These are phyloP conservation scores for Puccinia triticina DNA, from an alignment of 1,284 basidiomycete species.

Conservation along the genomic window DNA sequence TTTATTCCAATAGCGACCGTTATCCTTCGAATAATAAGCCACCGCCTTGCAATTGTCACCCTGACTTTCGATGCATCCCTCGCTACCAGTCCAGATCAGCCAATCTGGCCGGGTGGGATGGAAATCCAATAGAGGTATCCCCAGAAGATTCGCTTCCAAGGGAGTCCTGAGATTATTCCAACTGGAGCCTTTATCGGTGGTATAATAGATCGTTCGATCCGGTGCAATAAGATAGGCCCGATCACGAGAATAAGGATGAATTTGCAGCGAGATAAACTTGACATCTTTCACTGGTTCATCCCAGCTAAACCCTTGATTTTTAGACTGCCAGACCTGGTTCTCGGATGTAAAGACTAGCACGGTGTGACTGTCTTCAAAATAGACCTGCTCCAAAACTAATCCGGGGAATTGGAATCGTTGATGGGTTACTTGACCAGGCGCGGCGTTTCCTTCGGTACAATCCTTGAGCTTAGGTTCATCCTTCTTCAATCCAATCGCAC, in stretches of 20 bases:
- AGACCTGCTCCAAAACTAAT: conserved; percentile 76
- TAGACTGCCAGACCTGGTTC: conserved; percentile 83
- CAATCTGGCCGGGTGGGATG: conserved; percentile 78
- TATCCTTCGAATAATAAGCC: conserved; percentile 73
- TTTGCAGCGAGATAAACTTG: conserved; percentile 78
- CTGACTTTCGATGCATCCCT: conserved; percentile 66
- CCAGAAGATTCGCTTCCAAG: conserved; percentile 75
- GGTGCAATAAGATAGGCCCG: conserved; percentile 88
- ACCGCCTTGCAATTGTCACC: conserved; percentile 69
- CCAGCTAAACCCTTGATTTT: conserved; percentile 94
- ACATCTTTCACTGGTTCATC: conserved; percentile 66
- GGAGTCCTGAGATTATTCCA: conserved; percentile 73
- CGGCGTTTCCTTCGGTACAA: conserved; percentile 67
- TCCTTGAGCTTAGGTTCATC: conserved; percentile 73
- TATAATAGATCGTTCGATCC: conserved; percentile 71
- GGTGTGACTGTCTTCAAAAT: conserved; percentile 77
- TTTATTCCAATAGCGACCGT: conserved; percentile 75
- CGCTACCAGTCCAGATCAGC: conserved; percentile 85
- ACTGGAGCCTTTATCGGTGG: conserved; percentile 72
- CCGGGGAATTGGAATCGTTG: conserved; percentile 73
- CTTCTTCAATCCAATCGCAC: conserved; percentile 66
- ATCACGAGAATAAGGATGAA: conserved; percentile 76
- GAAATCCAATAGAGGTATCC: conserved; percentile 78
- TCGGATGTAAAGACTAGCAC: conserved; percentile 80
- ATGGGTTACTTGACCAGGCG: conserved; percentile 58